phyloP scores from a whole-genome alignment of 768 basidiomycete genomes.

The Psilocybe azurescens region DNA sequence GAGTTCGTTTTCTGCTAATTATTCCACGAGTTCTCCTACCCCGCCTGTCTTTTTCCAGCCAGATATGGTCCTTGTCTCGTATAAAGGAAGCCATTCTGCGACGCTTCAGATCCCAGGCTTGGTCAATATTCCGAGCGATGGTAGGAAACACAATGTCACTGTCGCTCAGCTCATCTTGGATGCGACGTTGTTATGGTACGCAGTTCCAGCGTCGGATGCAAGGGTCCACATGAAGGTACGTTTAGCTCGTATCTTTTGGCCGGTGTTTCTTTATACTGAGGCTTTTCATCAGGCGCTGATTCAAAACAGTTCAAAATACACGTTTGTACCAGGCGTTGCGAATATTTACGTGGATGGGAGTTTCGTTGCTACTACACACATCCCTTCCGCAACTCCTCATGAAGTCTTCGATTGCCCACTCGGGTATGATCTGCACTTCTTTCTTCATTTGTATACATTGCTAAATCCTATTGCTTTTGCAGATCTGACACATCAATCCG shows the following conservation, averaged over 20 bases:
- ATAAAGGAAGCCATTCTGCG: conserved; percentile 33
- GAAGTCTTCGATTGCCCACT: conserved; percentile 38
- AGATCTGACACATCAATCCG: conserved; percentile 46
- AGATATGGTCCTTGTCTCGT: conserved; percentile 19
- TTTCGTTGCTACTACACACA: conserved; percentile 40
- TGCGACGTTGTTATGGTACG: background rate
- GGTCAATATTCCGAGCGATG: conserved; percentile 25
- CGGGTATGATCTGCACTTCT: conserved; percentile 19
- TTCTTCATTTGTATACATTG: background rate
- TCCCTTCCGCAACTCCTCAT: conserved; percentile 40
- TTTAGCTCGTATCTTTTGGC: background rate
- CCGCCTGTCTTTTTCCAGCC: background rate
- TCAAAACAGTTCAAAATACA: conserved; percentile 43
- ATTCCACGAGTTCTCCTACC: no score
- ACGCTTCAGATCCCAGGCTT: conserved; percentile 38
- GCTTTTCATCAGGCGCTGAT: conserved; percentile 36
- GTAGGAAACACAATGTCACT: no score
- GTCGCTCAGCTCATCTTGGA: no score
- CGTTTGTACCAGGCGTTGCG: conserved; percentile 38
- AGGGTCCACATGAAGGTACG: conserved; percentile 36
- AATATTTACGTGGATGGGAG: conserved; percentile 48
- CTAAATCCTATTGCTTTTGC: background rate
- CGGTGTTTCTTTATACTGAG: background rate
- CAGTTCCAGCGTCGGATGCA: conserved; percentile 39
- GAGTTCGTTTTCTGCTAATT: no score